Base-by-base conservation (phyloP, 78 protist species). In the Monosiga brevicollis region DNA sequence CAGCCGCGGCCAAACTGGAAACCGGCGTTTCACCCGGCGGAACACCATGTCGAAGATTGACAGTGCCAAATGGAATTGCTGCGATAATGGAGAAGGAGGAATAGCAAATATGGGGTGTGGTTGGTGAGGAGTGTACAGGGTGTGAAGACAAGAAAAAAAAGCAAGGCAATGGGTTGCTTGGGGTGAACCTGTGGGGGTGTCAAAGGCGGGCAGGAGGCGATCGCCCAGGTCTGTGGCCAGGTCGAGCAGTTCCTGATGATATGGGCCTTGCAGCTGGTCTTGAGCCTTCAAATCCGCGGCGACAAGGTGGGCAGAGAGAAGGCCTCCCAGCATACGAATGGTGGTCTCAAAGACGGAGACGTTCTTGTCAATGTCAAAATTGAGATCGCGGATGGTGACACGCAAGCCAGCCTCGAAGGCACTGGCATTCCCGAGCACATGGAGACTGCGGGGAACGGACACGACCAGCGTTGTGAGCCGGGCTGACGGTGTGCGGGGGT, bases 241-340 rank as follows among this genome's bases (percentile, higher is more conserved):
- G 74, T 55, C 25, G 2, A n/a, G 23, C 41, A 74, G 15, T 2
- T 2, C 23, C 34, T 75, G 15, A 36, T 39, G 49, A 73, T 73
- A 35, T 39, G 1, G 39, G 2, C 32, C 1, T 39, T 11, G 23
- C 34, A 39, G 42, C 1, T 9, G n/a, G 79, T 2, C 32, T 24
- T 39, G 49, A 1, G 86, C 86, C 2, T 82, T 1, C 22, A 0
- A 0, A 39, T 95, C 95, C n/a, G 39, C 55, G 34, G 96, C 81
- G 29, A 94, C 75, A 29, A 77, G 86, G 80, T 91, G 88, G n/a
- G 93, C 92, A 24, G 93, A 2, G 40, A 94, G 85, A 39, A 92
- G 86, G 24, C 91, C 93, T 11, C 97, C 97, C 23, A 95, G 39
- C 37, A 85, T 29, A 54, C 97, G 84, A 76, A 95, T 94, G 54